Base-by-base conservation (phyloP, 2,329 filamentous ascomycete genomes). In the Talaromyces atroroseus region DNA sequence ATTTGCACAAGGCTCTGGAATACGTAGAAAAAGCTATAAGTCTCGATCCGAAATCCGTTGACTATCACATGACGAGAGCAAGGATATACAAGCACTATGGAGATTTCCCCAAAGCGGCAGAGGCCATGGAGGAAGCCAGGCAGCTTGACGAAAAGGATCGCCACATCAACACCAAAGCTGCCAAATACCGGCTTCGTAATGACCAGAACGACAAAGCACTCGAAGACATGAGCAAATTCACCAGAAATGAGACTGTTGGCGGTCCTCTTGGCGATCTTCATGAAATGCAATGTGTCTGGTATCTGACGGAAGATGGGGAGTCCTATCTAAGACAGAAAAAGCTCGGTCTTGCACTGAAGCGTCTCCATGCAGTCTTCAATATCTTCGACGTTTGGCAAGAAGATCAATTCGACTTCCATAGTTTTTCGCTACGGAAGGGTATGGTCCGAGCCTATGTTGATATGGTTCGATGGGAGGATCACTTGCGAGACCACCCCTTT, bases 251-350 rank as follows among this genome's bases (percentile, higher is more conserved):
- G 67, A 88, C 90, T 3, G 82, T 87, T 12, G 91, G 90, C 5
- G 94, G 94, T 1, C 89, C 95, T 4, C 78, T 99, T 42, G 89
- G 88, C 49, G 94, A 99, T 72, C 82, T 99, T 36, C 82, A 95
- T 62, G 94, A 99, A 65, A 99, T 99, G 94, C 94, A 99, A 75
- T 96, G 92, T 70, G 84, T 97, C 64, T 99, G 94, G 95, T 99
- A 86, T 71, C 77, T 99, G 66, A 94, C 90, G 5, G 94, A 99
- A 74, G 95, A 99, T 68, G 94, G 90, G 55, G 89, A 96, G 75
- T 86, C 92, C 2, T 91, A 92, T 71, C 79, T 89, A 57, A 86
- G 94, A 51, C 88, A 91, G 70, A 86, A 86, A 61, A 91, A 95
- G 64, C 77, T 89, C 48, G 90, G 88, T 3, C 80, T 96, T 58